Evolutionary conservation across 1,139 yeast species (phyloP).

Genomic region (Blastobotrys raffinosifermentans): DNA sequence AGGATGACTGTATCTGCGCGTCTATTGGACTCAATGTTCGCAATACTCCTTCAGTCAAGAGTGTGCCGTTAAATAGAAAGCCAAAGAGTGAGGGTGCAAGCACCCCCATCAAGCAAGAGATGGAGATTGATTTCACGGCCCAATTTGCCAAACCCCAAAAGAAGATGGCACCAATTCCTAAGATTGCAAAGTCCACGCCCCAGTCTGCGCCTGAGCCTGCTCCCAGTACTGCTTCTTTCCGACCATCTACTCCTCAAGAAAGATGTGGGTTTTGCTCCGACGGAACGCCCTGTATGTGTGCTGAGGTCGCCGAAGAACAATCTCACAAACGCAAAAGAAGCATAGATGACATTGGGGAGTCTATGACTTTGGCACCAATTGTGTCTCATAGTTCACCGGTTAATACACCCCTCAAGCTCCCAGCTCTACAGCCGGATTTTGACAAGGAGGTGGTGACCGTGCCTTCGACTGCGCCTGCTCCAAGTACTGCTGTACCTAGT

Average conservation of each 20-base stretch:
- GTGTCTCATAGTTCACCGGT: constrained; percentile 10
- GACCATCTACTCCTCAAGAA: constrained; percentile 49
- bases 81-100: constrained; percentile 6
- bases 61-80: constrained; percentile 9
- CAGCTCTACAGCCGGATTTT: constrained; percentile 55
- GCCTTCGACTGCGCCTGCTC: constrained; percentile 19
- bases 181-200: not conserved
- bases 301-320: constrained; percentile 40
- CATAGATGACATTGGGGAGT: constrained; percentile 18
- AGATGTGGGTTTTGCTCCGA: constrained; percentile 92
- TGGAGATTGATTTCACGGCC: constrained; percentile 32
- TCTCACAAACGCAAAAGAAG: constrained; percentile 3
- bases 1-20: constrained; percentile 68
- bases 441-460: constrained; percentile 11
- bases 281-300: constrained; percentile 87
- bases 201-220: not conserved
- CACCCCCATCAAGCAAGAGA: constrained; percentile 14
- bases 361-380: constrained; percentile 13
- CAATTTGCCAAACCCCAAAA: constrained; percentile 19
- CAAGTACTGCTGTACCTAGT: too few species aligned
- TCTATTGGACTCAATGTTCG: constrained; percentile 41
- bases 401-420: constrained; percentile 33
- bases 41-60: constrained; percentile 1
- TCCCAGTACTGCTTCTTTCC: not conserved
- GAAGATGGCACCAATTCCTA: constrained; percentile 2